Evolutionary conservation across 2,329 filamentous ascomycete species (phyloP), one percentile per base, ranked within the genome.

Genomic region (Penicillium sp.): DNA sequence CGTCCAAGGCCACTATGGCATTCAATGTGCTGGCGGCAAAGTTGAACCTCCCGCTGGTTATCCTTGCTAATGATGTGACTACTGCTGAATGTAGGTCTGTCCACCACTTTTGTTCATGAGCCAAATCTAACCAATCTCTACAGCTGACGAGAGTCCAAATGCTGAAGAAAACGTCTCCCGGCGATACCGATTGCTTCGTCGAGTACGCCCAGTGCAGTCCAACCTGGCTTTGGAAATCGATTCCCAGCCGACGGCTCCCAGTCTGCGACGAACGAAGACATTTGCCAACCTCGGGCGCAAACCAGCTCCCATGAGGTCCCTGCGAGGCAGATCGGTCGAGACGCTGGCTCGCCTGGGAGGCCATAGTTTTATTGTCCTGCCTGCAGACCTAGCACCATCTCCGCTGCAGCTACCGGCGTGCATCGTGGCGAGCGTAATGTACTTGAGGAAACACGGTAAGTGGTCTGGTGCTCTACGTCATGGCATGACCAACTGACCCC

Each of bases 261-360:
- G 55, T 13, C 46, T 74, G 33, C 67, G 70, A 32, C 69, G 68
- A 29, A 71, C 68, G 44, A 74, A 66, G 55, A 73, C 71, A 13
- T 65, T 74, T 44, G 65, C 65, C 5, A 65, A 59, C 37, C 49
- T 73, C 7, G 47, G 61, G 6, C 53, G 48, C 47, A 64, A 61
- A 23, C 52, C 58, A 9, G 52, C 54, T 40, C 57, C 59, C 6
- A 66, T 71, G 58, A 62, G 62, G 37, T 65, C 66, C 9, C 52
- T 75, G 44, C 64, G 55, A 40, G 70, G 67, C n/a, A 69, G 57
- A 41, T 56, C 62, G 10, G 38, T 76, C 13, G 72, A 75, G 44
- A 66, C 62, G n/a, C 60, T 76, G 18, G 63, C 70, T 40, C 70
- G 70, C 10, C 63, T 76, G 23, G 73, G 74, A 42, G 74, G 74